Evolutionary conservation across 306 rosid species (phyloP), one percentile per base, ranked within the genome.

Genomic region (Crataegus laevigata): DNA sequence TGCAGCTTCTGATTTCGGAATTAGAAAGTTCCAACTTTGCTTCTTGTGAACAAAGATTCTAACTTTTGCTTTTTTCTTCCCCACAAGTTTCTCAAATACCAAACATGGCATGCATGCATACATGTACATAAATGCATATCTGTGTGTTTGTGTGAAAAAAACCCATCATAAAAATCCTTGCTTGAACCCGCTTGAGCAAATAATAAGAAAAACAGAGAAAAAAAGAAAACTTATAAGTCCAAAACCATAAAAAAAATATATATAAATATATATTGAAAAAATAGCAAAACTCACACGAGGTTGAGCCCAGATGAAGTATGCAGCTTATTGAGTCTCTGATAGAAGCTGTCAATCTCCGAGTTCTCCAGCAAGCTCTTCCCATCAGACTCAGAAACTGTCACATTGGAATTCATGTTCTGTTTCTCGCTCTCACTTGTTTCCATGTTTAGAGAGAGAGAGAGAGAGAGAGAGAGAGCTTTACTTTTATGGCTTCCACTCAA

Each of bases 211-310:
- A 66, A 21, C 43, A 43, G 34, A 71, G 42, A 15, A 72, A 30
- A 36, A 38, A n/a, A 8, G 18, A 43, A 66, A 38, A 14, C 69
- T 28, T 12, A 72, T 17, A 68, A 68, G 30, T 11, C 11, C 59
- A 28, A 68, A 36, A 26, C 69, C 22, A 5, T 4, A 2, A 15
- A 47, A 47, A 47, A 34, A 34, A 34, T n/a, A n/a, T n/a, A n/a
- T n/a, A n/a, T n/a, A n/a, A n/a, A n/a, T n/a, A n/a, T n/a, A n/a
- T n/a, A 47, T 5, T 17, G 18, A 13, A 78, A 69, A 67, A 4
- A 22, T 42, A 42, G 36, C 22, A 47, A 26, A 78, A 19, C 84
- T 81, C 38, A 81, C 84, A 76, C 63, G 70, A 81, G 84, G 68
- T 81, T 81, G 43, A 75, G 72, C 22, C 84, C 84, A 30, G 67